These are phyloP conservation scores for Dichotomopilus funicola DNA, from an alignment of 2,329 filamentous ascomycete genomes.

Conservation along the genomic window DNA sequence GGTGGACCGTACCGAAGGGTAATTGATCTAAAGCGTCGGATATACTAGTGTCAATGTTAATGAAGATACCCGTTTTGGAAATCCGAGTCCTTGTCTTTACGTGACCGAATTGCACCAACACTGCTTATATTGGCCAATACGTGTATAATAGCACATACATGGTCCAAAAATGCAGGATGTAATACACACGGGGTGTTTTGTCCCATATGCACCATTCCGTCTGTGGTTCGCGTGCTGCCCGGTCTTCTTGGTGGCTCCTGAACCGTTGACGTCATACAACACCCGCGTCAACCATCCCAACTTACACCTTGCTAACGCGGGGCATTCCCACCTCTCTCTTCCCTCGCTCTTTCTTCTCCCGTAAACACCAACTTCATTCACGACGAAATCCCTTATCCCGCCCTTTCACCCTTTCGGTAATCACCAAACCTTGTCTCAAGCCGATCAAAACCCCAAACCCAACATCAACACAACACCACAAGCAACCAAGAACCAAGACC, in stretches of 20 bases:
- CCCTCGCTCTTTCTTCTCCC: too few species aligned
- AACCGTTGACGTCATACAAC: conserved; percentile 14
- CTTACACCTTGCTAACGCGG: neutral
- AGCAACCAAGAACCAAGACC: neutral
- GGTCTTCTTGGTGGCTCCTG: neutral
- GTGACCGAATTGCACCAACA: too few species aligned
- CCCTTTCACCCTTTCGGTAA: neutral
- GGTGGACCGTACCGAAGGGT: neutral
- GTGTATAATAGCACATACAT: too few species aligned
- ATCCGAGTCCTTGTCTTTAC: too few species aligned
- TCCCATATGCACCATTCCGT: too few species aligned
- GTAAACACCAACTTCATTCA: too few species aligned
- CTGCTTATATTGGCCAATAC: too few species aligned
- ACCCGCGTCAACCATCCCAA: neutral
- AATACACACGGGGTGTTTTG: too few species aligned
- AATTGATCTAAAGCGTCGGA: neutral
- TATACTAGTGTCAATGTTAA: conserved; percentile 12
- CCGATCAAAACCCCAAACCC: neutral
- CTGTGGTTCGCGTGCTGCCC: too few species aligned
- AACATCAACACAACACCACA: neutral
- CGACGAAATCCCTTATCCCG: neutral
- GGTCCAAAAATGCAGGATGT: too few species aligned
- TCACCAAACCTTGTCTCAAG: neutral
- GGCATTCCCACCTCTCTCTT: too few species aligned
- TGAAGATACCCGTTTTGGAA: conserved; percentile 12